phyloP scores from a whole-genome alignment of 768 basidiomycete species.

The Russula griseocarnosa region DNA sequence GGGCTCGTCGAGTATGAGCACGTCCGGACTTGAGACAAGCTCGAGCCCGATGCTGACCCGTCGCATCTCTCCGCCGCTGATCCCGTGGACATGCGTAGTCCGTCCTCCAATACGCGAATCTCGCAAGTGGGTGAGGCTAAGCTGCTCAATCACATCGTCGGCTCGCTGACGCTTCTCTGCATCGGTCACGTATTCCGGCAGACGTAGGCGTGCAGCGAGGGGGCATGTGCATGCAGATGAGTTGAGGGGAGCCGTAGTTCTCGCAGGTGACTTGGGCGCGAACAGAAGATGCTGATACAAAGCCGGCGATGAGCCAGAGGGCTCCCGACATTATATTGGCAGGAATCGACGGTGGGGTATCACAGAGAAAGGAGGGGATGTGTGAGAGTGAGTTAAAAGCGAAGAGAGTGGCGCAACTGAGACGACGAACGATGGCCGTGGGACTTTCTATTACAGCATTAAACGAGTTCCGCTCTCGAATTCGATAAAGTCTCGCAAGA shows the following conservation, averaged over 20 bases:
- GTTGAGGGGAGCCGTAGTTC: conserved; percentile 59
- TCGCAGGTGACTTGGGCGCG: conserved; percentile 45
- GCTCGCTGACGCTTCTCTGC: conserved; percentile 66
- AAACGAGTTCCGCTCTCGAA: too few species aligned
- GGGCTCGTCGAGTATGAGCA: conserved; percentile 62
- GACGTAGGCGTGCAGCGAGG: conserved; percentile 80
- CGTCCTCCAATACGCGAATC: conserved; percentile 66
- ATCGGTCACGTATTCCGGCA: conserved; percentile 67
- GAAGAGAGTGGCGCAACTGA: too few species aligned
- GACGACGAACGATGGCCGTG: not conserved
- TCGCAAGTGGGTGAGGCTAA: conserved; percentile 68
- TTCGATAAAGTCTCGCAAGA: too few species aligned
- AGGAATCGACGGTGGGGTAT: not conserved
- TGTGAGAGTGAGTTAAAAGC: too few species aligned
- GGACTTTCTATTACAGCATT: not conserved
- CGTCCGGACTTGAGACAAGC: conserved; percentile 55
- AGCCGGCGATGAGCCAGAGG: not conserved
- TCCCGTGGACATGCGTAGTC: conserved; percentile 61
- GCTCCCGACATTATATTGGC: not conserved
- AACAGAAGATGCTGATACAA: conserved; percentile 1
- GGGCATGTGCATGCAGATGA: conserved; percentile 71
- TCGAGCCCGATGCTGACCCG: conserved; percentile 56
- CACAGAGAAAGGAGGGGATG: not conserved
- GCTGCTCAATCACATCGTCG: conserved; percentile 63
- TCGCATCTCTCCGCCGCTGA: conserved; percentile 66